Evolutionary conservation across 495 filamentous ascomycete species (phyloP).

Genomic region (Penicillium ucsense): DNA sequence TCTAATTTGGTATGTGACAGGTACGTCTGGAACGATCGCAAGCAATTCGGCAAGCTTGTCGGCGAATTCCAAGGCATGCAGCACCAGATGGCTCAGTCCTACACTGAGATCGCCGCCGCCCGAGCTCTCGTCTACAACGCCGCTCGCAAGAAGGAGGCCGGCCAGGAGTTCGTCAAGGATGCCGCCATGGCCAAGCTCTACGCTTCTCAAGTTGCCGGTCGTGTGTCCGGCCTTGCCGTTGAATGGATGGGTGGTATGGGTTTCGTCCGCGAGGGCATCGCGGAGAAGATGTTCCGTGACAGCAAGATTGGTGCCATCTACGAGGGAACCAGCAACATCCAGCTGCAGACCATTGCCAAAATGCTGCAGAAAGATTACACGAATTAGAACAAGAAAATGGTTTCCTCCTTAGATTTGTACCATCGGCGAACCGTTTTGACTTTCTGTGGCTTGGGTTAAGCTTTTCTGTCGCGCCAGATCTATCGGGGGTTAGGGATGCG

Average conservation of each 20-base stretch:
- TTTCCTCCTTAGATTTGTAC: too few species aligned
- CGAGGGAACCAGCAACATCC: conserved; percentile 82
- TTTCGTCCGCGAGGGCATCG: conserved; percentile 91
- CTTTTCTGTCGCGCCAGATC: not conserved
- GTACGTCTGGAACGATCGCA: conserved; percentile 94
- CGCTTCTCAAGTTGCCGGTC: conserved; percentile 84
- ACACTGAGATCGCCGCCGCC: conserved; percentile 85
- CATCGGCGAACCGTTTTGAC: not conserved
- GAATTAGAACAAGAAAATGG: conserved; percentile 6
- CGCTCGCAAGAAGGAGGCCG: conserved; percentile 94
- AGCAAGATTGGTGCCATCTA: conserved; percentile 99
- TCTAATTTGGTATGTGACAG: conserved; percentile 19
- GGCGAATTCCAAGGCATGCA: conserved; percentile 99
- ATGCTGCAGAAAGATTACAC: conserved; percentile 86
- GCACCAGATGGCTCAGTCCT: conserved; percentile 94
- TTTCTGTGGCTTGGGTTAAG: not conserved
- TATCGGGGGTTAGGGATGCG: not conserved
- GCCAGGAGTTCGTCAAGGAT: conserved; percentile 86
- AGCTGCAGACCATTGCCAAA: conserved; percentile 91
- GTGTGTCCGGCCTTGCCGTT: conserved; percentile 75
- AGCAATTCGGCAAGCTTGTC: conserved; percentile 88
- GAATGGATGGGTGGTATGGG: conserved; percentile 99
- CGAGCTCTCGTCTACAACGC: conserved; percentile 93
- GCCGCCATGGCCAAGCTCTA: conserved; percentile 98
- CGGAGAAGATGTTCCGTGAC: conserved; percentile 97